A percentile compares a stretch with the other conserved stretches of the same genome.
These are phyloP conservation scores for Aspergillus fijiensis DNA, from an alignment of 2,329 filamentous ascomycete species.

Conservation along the genomic window DNA sequence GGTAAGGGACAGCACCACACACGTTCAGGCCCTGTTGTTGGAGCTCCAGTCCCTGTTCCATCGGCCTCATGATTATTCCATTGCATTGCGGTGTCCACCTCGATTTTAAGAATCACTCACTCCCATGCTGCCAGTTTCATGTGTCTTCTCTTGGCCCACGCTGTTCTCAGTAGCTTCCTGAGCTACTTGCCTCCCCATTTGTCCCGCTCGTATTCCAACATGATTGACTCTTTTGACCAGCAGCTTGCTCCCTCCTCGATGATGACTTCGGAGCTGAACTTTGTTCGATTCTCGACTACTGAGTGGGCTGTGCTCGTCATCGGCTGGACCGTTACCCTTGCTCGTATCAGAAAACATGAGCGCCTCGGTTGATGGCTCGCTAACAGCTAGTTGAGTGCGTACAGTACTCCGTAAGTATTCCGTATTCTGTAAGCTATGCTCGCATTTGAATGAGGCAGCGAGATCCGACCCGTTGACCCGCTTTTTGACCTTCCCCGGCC, in stretches of 20 bases:
- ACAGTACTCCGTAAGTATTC: too few relatives aligned
- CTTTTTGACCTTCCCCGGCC: slow-evolving; percentile 11
- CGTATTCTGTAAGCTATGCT: neutral
- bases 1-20: slow-evolving; percentile 5
- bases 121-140: too few relatives aligned
- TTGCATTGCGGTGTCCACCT: too few relatives aligned
- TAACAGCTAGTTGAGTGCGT: neutral
- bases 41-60: neutral
- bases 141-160: too few relatives aligned
- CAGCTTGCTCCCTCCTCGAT: neutral
- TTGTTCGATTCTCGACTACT: neutral
- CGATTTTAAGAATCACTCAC: too few relatives aligned
- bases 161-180: neutral
- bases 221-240: neutral
- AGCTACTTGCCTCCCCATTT: neutral
- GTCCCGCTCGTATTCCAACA: neutral
- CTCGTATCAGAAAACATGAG: neutral
- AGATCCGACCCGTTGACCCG: slow-evolving; percentile 11
- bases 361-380: neutral
- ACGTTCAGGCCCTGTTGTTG: slow-evolving; percentile 8
- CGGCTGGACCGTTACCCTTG: neutral
- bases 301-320: neutral
- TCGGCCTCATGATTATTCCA: neutral
- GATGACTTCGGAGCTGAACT: neutral
- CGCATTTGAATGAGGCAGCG: slow-evolving; percentile 2